phyloP scores from a whole-genome alignment of 2,329 filamentous ascomycete genomes.

The Thielaviopsis populi region DNA sequence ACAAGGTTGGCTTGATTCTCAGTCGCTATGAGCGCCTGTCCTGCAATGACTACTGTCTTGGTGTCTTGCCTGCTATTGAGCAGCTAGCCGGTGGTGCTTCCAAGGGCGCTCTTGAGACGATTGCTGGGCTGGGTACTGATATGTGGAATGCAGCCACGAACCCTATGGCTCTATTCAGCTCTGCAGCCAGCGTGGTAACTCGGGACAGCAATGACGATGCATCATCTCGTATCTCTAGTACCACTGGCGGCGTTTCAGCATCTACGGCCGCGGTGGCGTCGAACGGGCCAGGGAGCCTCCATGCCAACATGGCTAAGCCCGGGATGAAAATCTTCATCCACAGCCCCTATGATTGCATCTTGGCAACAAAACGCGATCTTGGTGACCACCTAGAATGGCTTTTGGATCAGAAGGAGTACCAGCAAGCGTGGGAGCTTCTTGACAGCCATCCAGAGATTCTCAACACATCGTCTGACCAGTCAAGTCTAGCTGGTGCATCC shows the following conservation, averaged over 20 bases:
- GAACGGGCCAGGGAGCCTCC: slow-evolving; percentile 23
- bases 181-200: slow-evolving; percentile 60
- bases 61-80: slow-evolving; percentile 57
- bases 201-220: slow-evolving; percentile 44
- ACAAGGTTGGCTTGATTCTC: slow-evolving; percentile 72
- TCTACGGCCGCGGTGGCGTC: slow-evolving; percentile 21
- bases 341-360: slow-evolving; percentile 91
- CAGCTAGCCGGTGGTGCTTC: slow-evolving; percentile 29
- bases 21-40: slow-evolving; percentile 76
- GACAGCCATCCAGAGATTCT: slow-evolving; percentile 72
- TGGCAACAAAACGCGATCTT: slow-evolving; percentile 75
- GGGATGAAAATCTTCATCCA: slow-evolving; percentile 75
- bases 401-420: slow-evolving; percentile 63
- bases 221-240: slow-evolving; percentile 29
- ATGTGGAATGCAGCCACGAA: slow-evolving; percentile 88
- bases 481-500: slow-evolving; percentile 38
- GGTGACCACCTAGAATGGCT: slow-evolving; percentile 78
- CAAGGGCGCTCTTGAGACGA: slow-evolving; percentile 59
- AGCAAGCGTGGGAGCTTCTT: slow-evolving; percentile 76
- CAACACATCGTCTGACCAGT: slow-evolving; percentile 28
- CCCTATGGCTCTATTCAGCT: slow-evolving; percentile 74
- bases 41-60: slow-evolving; percentile 82
- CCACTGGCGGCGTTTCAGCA: slow-evolving; percentile 20
- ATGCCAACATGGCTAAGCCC: slow-evolving; percentile 40
- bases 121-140: slow-evolving; percentile 56